Percentiles rank a stretch among this genome's conserved stretches.
These are phyloP conservation scores for Colletotrichum camelliae DNA, from an alignment of 2,329 filamentous ascomycete genomes.

Conservation along the genomic window DNA sequence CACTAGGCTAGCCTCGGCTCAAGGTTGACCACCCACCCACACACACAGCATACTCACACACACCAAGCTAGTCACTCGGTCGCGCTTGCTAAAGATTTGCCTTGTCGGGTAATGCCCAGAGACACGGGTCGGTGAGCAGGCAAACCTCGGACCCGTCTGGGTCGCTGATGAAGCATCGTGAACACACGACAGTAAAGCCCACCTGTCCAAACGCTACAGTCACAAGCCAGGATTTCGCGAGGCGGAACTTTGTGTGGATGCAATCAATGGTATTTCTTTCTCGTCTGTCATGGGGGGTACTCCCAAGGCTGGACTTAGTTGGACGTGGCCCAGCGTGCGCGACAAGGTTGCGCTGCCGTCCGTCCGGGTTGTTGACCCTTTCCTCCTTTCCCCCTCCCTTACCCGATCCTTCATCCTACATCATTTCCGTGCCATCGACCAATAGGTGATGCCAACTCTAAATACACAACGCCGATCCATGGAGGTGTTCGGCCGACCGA, in stretches of 20 bases:
- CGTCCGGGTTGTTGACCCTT: not conserved
- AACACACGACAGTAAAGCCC: not conserved
- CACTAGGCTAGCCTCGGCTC: not conserved
- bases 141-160: not conserved
- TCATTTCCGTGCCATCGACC: not conserved
- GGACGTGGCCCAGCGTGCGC: not conserved
- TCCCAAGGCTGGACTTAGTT: not conserved
- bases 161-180: not conserved
- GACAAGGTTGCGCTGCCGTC: not conserved
- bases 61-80: not conserved
- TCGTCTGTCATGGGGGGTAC: not conserved
- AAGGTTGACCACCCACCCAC: not conserved
- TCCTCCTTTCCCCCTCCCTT: not conserved
- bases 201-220: not conserved
- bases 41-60: not conserved
- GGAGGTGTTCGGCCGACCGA: slow-evolving; percentile 14
- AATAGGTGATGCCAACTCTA: slow-evolving; percentile 9
- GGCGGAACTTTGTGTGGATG: not conserved
- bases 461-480: slow-evolving; percentile 19
- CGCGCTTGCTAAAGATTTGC: not conserved
- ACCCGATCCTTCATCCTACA: not conserved
- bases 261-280: not conserved
- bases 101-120: not conserved
- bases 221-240: not conserved
- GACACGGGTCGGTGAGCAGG: not conserved